Conservation (phyloP, 306 rosid genomes). For the Benincasa hispida region DNA sequence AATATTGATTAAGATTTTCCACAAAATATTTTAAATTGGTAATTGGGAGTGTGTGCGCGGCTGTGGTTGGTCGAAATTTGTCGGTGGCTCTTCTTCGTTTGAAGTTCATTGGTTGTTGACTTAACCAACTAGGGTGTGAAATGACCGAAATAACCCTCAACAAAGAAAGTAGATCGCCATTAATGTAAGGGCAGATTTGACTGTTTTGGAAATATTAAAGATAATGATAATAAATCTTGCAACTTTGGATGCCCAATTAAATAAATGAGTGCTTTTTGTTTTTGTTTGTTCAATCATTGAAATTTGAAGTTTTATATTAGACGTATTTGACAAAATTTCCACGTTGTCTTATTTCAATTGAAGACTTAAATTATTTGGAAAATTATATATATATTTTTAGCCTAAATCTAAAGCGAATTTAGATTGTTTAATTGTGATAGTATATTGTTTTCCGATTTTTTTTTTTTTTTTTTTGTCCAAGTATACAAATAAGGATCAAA, state of each 20-base stretch:
- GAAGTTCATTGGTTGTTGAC: neutral
- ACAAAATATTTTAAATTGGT: neutral
- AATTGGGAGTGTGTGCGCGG: neutral
- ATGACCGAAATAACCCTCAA: neutral
- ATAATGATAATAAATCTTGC: neutral
- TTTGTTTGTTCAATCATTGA: slow-evolving; percentile 1
- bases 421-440: neutral
- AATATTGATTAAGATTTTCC: neutral
- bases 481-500: too few relatives aligned
- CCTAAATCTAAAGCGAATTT: neutral
- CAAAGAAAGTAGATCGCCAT: neutral
- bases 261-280: neutral
- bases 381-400: neutral
- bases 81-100: slow-evolving; percentile 3
- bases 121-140: neutral
- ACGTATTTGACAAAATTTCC: neutral
- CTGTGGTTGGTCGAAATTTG: neutral
- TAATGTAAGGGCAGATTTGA: neutral
- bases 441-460: too few relatives aligned
- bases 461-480: too few relatives aligned
- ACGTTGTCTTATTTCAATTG: neutral
- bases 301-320: neutral
- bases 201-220: neutral
- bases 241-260: neutral
- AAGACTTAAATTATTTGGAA: neutral